Conservation (phyloP, 345 rosid species). For the Draba incana region DNA sequence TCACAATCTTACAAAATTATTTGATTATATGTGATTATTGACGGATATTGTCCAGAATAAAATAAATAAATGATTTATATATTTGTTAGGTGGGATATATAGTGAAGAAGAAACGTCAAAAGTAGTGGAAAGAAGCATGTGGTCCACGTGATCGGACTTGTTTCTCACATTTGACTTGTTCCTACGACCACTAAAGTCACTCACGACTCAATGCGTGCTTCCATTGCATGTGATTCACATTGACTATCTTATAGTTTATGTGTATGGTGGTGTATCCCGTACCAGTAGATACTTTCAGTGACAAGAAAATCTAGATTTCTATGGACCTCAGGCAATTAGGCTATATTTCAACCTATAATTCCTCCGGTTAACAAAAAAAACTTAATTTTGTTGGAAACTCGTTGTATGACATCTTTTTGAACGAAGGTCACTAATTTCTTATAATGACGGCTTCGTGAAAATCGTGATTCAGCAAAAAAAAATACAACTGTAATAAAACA, state of each 20-base stretch:
- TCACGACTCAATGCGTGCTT: not conserved
- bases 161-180: slow-evolving; percentile 29
- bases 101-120: slow-evolving; percentile 40
- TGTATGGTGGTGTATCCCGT: not conserved
- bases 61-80: not conserved
- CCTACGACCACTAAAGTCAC: slow-evolving; percentile 20
- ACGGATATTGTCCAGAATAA: not conserved
- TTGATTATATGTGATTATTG: not conserved
- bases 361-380: too few species aligned
- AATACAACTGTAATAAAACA: too few species aligned
- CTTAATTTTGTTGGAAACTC: too few species aligned
- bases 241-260: slow-evolving; percentile 9
- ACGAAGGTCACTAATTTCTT: too few species aligned
- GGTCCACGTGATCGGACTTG: slow-evolving; percentile 33
- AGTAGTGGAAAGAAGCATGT: slow-evolving; percentile 25
- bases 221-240: slow-evolving; percentile 41
- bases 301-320: too few species aligned
- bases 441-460: too few species aligned
- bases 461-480: too few species aligned
- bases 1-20: not conserved
- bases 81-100: slow-evolving; percentile 12
- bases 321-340: too few species aligned
- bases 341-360: too few species aligned
- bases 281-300: too few species aligned
- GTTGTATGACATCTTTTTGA: too few species aligned